phyloP scores from a whole-genome alignment of 1,139 yeast genomes.

The Lodderomyces elongisporus region DNA sequence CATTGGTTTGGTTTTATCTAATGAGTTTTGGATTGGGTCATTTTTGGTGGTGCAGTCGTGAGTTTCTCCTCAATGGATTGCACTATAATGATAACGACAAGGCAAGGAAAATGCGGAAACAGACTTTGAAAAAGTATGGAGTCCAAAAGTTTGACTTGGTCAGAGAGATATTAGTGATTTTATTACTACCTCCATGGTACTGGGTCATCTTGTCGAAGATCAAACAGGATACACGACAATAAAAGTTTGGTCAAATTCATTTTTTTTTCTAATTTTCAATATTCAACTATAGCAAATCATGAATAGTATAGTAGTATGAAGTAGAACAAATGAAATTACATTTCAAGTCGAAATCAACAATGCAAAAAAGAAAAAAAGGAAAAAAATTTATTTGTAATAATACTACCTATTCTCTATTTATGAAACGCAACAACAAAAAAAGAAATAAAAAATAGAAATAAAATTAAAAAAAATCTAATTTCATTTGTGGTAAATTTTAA shows the following conservation, averaged over 20 bases:
- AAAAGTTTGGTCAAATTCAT: too few relatives aligned
- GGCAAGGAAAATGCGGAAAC: constrained; percentile 13
- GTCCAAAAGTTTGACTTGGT: constrained; percentile 12
- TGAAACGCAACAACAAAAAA: background rate
- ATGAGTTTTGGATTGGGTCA: constrained; percentile 27
- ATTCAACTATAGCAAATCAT: too few relatives aligned
- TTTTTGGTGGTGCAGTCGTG: constrained; percentile 35
- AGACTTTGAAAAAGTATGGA: constrained; percentile 13
- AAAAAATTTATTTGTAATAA: background rate
- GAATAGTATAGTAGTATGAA: too few relatives aligned
- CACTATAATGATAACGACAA: constrained; percentile 17
- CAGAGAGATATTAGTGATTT: constrained; percentile 12
- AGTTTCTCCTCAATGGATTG: constrained; percentile 17
- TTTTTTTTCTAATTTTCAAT: too few relatives aligned
- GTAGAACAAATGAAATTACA: too few relatives aligned
- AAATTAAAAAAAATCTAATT: too few relatives aligned
- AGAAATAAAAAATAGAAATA: background rate
- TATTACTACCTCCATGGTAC: constrained; percentile 40
- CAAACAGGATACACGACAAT: constrained; percentile 6
- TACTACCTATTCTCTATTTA: background rate
- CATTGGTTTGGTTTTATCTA: constrained; percentile 17
- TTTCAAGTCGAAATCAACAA: background rate
- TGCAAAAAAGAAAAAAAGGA: background rate
- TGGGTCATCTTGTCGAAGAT: constrained; percentile 21
- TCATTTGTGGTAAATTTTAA: too few relatives aligned